A percentile compares a stretch with the other conserved stretches of the same genome.
Conservation (phyloP, 768 basidiomycete genomes). For the Naganishia friedmannii region DNA sequence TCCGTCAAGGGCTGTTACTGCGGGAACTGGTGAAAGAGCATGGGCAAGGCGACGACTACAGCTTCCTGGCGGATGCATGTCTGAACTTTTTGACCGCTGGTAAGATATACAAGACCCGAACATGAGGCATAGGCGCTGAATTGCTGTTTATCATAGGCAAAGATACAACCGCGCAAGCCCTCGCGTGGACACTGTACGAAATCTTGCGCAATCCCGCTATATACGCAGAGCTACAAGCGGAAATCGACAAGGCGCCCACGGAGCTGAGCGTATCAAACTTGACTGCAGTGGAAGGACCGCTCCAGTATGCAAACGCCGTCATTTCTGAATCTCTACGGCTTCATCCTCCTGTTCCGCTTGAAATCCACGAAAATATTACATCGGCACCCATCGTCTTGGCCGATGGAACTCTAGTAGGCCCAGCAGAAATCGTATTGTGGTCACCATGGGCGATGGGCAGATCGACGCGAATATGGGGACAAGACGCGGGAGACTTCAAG, state of each 20-base stretch:
- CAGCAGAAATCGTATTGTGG: constrained; percentile 36
- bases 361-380: constrained; percentile 33
- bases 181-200: constrained; percentile 38
- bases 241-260: constrained; percentile 13
- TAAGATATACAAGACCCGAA: constrained; percentile 25
- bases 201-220: constrained; percentile 32
- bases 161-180: constrained; percentile 41
- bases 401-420: constrained; percentile 27
- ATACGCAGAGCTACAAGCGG: background rate
- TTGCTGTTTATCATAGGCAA: constrained; percentile 27
- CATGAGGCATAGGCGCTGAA: background rate
- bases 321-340: constrained; percentile 40
- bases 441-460: constrained; percentile 37
- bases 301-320: constrained; percentile 32
- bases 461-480: constrained; percentile 34
- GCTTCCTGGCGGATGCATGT: constrained; percentile 36
- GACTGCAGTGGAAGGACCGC: constrained; percentile 15
- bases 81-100: constrained; percentile 40
- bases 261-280: constrained; percentile 22
- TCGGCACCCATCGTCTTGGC: constrained; percentile 33
- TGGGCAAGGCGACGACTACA: constrained; percentile 20
- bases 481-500: constrained; percentile 33
- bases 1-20: constrained; percentile 24
- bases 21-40: constrained; percentile 30
- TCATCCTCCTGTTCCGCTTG: constrained; percentile 38